These are phyloP conservation scores for Galeopsis tetrahit DNA, from an alignment of 257 asterid genomes.

Conservation along the genomic window DNA sequence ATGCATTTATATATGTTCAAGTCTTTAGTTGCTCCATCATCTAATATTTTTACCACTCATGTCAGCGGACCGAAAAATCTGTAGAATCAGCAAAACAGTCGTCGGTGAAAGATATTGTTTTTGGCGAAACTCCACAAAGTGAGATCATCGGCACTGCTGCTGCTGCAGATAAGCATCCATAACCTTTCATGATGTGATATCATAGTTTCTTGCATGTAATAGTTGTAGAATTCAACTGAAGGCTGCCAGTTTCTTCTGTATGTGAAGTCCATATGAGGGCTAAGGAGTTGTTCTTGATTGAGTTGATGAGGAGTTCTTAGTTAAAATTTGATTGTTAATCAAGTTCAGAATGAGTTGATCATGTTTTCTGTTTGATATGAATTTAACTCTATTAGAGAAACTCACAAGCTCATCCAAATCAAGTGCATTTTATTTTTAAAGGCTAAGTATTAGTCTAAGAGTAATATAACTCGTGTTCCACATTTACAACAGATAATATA, in stretches of 20 bases:
- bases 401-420: too few species aligned
- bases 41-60: slow-evolving; percentile 29
- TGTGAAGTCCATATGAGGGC: not conserved
- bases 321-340: not conserved
- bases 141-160: slow-evolving; percentile 47
- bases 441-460: too few species aligned
- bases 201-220: too few species aligned
- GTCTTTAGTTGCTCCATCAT: not conserved
- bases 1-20: slow-evolving; percentile 2
- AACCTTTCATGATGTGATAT: slow-evolving; percentile 18
- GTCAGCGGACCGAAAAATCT: slow-evolving; percentile 72
- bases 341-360: not conserved
- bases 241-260: not conserved
- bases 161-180: slow-evolving; percentile 54
- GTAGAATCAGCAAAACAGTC: slow-evolving; percentile 64
- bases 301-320: not conserved
- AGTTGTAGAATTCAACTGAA: slow-evolving; percentile 26
- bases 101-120: slow-evolving; percentile 65
- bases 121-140: slow-evolving; percentile 54
- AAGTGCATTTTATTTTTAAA: too few species aligned
- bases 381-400: not conserved
- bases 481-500: too few species aligned
- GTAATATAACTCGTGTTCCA: too few species aligned
- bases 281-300: not conserved
- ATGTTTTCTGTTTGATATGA: not conserved